Conservation (phyloP, 768 basidiomycete genomes). For the Candolleomyces efflorescens region DNA sequence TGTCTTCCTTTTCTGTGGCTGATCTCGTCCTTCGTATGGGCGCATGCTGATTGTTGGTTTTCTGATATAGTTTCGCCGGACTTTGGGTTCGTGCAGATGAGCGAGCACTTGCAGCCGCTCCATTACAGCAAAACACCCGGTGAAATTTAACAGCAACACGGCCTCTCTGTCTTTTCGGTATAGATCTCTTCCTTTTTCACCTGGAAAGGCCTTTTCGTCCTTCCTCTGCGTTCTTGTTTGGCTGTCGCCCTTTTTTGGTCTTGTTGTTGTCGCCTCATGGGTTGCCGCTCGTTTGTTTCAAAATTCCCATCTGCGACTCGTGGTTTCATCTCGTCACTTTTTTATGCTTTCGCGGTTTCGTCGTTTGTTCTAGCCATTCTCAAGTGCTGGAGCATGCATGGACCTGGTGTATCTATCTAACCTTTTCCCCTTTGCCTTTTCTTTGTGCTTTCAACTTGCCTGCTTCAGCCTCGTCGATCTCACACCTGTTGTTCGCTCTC, state of each 20-base stretch:
- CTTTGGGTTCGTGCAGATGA: slow-evolving; percentile 82
- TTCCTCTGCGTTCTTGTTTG: not conserved
- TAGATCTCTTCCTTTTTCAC: not conserved
- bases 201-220: not conserved
- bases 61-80: slow-evolving; percentile 61
- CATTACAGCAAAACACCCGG: slow-evolving; percentile 57
- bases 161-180: not conserved
- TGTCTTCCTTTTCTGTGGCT: not conserved
- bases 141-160: slow-evolving; percentile 34
- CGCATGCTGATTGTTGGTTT: slow-evolving; percentile 13
- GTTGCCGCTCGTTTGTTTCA: not conserved
- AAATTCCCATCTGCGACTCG: not conserved
- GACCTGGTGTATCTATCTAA: slow-evolving; percentile 6
- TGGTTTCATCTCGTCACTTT: slow-evolving; percentile 4
- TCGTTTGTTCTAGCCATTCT: not conserved
- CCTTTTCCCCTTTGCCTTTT: not conserved
- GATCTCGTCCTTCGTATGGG: not conserved
- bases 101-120: slow-evolving; percentile 59
- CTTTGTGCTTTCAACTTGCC: not conserved
- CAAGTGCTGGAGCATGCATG: not conserved
- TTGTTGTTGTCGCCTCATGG: slow-evolving; percentile 2
- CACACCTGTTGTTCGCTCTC: not conserved
- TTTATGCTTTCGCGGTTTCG: slow-evolving; percentile 1
- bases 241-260: slow-evolving; percentile 1
- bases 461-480: not conserved